These are phyloP conservation scores for Calocera viscosa DNA, from an alignment of 768 basidiomycete genomes.

Conservation along the genomic window DNA sequence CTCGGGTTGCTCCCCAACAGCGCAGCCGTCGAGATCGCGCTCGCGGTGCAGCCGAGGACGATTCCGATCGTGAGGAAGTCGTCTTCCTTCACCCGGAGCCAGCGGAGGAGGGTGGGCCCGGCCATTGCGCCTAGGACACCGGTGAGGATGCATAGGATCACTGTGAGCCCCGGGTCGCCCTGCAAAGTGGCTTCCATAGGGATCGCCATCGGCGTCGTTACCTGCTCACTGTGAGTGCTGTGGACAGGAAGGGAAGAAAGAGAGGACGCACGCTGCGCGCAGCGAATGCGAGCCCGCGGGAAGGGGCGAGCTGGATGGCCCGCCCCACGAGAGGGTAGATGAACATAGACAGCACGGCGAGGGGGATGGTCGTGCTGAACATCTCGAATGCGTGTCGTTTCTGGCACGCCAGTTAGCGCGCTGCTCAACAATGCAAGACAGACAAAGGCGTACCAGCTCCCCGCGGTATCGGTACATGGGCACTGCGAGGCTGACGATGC, in stretches of 20 bases:
- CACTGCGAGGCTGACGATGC: background rate
- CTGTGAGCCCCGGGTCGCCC: background rate
- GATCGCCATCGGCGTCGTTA: conserved; percentile 4
- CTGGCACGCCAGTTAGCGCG: background rate
- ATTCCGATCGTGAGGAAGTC: background rate
- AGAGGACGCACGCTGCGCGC: background rate
- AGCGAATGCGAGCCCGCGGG: conserved; percentile 3
- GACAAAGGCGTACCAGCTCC: background rate
- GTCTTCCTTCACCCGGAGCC: background rate
- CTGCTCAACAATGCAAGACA: no score
- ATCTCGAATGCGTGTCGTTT: conserved; percentile 5
- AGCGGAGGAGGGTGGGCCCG: conserved; percentile 1
- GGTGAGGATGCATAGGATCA: background rate
- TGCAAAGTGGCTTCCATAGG: background rate
- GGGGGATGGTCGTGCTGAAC: conserved; percentile 5
- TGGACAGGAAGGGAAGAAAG: background rate
- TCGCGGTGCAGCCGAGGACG: background rate
- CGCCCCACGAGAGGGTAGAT: background rate
- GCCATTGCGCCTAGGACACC: background rate
- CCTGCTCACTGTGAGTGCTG: background rate
- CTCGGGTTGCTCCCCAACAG: conserved; percentile 1
- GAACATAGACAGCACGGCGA: background rate
- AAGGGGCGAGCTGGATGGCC: background rate
- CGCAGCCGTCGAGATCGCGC: background rate
- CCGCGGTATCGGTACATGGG: background rate